These are phyloP conservation scores for Arachnomyces sp. DNA, from an alignment of 2,329 filamentous ascomycete species.

Conservation along the genomic window DNA sequence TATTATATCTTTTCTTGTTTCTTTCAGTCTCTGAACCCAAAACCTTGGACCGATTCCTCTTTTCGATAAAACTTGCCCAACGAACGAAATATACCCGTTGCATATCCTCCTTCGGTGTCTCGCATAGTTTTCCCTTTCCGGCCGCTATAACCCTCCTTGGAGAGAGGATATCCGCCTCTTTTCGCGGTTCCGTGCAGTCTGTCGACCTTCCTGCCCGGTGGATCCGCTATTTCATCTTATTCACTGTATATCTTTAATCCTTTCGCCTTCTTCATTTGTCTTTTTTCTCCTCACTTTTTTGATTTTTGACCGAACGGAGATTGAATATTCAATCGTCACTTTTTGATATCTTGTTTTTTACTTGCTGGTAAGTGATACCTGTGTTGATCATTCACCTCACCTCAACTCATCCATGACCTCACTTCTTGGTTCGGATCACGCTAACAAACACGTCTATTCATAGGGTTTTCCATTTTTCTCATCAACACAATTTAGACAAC, in stretches of 20 bases:
- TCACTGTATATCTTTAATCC: conserved; percentile 10
- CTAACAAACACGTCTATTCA: no score
- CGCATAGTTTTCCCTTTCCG: conserved; percentile 15
- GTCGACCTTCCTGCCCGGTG: conserved; percentile 12
- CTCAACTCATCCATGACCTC: no score
- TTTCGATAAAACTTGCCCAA: background rate
- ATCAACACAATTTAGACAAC: no score
- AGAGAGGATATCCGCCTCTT: conserved; percentile 7
- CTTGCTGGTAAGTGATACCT: no score
- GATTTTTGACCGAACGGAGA: background rate
- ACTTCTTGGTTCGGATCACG: no score
- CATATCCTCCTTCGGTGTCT: background rate
- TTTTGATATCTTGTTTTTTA: no score
- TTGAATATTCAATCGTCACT: no score
- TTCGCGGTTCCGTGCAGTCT: conserved; percentile 19
- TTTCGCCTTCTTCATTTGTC: conserved; percentile 8
- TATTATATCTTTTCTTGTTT: background rate
- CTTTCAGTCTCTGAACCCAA: background rate
- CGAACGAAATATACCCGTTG: background rate
- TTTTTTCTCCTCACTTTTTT: conserved; percentile 3
- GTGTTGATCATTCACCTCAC: no score
- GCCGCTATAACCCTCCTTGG: background rate
- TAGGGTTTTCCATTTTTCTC: no score
- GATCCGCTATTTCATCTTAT: background rate
- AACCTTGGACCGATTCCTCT: background rate